Percentiles rank a stretch among this genome's conserved stretches.
Conservation (phyloP, 371 early-diverging fungal genomes). For the Nosema muscidifuracis region DNA sequence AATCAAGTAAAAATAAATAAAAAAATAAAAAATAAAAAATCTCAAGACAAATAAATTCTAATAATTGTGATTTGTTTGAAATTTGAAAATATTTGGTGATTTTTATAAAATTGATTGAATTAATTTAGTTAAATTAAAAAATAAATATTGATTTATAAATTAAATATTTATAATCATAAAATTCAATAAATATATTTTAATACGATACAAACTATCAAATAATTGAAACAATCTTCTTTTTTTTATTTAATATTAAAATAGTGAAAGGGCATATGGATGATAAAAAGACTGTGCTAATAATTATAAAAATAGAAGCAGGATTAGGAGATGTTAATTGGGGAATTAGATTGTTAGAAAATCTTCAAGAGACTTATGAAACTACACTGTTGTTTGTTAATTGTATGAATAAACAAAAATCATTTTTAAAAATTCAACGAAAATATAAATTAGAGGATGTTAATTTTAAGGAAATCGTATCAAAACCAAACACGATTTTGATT, state of each 20-base stretch:
- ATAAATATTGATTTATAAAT: not conserved
- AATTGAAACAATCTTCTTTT: too few relatives aligned
- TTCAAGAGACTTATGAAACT: not conserved
- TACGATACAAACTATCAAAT: too few relatives aligned
- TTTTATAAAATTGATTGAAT: not conserved
- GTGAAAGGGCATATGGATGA: too few relatives aligned
- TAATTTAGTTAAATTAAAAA: not conserved
- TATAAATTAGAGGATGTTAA: not conserved
- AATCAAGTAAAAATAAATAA: not conserved
- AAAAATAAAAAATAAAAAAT: slow-evolving; percentile 1
- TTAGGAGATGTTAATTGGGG: not conserved
- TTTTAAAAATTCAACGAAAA: not conserved
- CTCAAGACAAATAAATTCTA: not conserved
- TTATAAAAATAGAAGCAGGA: not conserved
- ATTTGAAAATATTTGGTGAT: not conserved
- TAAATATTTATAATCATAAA: not conserved
- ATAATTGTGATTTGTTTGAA: not conserved
- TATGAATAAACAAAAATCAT: not conserved
- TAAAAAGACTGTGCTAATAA: not conserved
- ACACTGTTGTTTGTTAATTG: not conserved
- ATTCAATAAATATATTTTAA: not conserved
- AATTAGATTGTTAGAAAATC: not conserved
- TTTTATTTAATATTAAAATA: too few relatives aligned
- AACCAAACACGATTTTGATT: too few relatives aligned
- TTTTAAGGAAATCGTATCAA: not conserved